Percentiles rank a stretch among this genome's conserved stretches.
Conservation (phyloP, 1,139 yeast genomes). For the Geotrichum europaeum region DNA sequence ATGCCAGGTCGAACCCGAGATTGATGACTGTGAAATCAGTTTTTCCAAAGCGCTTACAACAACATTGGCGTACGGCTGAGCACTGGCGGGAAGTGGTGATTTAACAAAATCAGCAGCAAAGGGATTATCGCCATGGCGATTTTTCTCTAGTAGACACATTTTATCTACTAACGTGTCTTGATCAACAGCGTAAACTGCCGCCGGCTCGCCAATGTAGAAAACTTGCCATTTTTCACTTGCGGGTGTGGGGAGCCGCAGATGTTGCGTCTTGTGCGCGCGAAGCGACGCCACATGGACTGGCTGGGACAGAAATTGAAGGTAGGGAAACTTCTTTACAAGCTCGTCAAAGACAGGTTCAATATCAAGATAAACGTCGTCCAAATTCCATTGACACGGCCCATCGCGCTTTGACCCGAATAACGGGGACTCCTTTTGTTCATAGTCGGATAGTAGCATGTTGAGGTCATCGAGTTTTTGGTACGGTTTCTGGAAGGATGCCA, state of each 20-base stretch:
- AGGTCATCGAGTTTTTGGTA: conserved; percentile 19
- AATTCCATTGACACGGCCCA: conserved; percentile 33
- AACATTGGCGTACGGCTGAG: conserved; percentile 6
- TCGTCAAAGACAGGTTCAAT: conserved; percentile 35
- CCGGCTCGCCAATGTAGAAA: conserved; percentile 29
- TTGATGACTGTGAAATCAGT: conserved; percentile 10
- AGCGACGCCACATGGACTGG: conserved; percentile 19
- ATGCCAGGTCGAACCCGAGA: background rate
- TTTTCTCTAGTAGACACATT: conserved; percentile 1
- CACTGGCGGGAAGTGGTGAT: conserved; percentile 8
- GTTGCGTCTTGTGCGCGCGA: conserved; percentile 24
- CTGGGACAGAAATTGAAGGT: conserved; percentile 23
- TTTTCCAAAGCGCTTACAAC: conserved; percentile 8
- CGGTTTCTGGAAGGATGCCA: conserved; percentile 4
- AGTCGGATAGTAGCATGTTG: conserved; percentile 14
- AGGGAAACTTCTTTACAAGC: conserved; percentile 28
- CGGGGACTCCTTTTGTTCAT: conserved; percentile 15
- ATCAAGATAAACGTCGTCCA: conserved; percentile 32
- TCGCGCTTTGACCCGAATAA: conserved; percentile 20
- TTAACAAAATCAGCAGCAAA: conserved; percentile 10
- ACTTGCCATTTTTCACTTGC: conserved; percentile 35
- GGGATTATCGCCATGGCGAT: conserved; percentile 1
- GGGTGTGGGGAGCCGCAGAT: conserved; percentile 27
- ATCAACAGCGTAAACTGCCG: conserved; percentile 28
- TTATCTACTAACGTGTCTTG: conserved; percentile 4